phyloP scores from a whole-genome alignment of 2,329 filamentous ascomycete genomes.

The Epichloe coenophiala region DNA sequence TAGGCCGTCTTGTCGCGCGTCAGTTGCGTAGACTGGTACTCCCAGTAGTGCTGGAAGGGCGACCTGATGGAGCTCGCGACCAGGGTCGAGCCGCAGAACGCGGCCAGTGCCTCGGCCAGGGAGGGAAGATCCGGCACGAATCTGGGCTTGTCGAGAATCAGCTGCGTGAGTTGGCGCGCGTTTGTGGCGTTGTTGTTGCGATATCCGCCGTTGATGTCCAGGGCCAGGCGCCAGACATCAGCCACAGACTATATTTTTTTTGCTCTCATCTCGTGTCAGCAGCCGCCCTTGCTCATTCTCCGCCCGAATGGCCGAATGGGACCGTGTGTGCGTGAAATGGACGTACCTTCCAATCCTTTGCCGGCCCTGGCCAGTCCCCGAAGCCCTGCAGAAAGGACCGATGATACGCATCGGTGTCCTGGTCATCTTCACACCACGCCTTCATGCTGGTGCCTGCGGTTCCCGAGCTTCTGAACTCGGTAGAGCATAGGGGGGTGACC shows the following conservation, averaged over 20 bases:
- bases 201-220: conserved; percentile 43
- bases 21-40: conserved; percentile 21
- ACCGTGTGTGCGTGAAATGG: rapidly evolving
- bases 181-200: conserved; percentile 44
- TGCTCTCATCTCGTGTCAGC: background rate
- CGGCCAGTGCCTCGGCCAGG: conserved; percentile 60
- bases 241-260: conserved; percentile 29
- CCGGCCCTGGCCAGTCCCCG: conserved; percentile 19
- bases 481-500: conserved; percentile 52
- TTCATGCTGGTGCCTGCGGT: conserved; percentile 44
- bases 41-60: conserved; percentile 47
- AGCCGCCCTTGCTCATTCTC: background rate
- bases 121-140: conserved; percentile 46
- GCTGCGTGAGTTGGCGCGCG: conserved; percentile 39
- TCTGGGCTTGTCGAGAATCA: conserved; percentile 26
- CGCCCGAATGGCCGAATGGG: too few relatives aligned
- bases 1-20: conserved; percentile 28
- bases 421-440: conserved; percentile 45
- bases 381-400: conserved; percentile 20
- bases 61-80: conserved; percentile 44
- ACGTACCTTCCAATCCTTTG: conserved; percentile 35
- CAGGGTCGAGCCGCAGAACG: conserved; percentile 53
- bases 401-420: conserved; percentile 42
- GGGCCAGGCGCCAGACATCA: conserved; percentile 37
- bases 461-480: conserved; percentile 42